Evolutionary conservation across 2,329 filamentous ascomycete genomes (phyloP), one percentile per base, ranked within the genome.

Genomic region (Penicillium decumbens): DNA sequence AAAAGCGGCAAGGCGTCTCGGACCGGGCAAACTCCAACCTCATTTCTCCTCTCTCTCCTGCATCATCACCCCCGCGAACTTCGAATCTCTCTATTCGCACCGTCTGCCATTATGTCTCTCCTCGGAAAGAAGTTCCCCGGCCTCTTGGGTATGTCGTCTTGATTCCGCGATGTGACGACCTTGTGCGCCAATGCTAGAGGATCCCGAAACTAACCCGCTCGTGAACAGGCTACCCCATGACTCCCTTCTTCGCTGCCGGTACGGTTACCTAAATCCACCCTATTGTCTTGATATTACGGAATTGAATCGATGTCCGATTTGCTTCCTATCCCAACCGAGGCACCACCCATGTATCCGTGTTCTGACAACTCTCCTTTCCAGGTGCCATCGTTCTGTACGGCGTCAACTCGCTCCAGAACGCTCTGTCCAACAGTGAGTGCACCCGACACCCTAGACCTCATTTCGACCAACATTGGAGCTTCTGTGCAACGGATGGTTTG

Each of bases 211-310:
- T 69, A 54, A 72, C 65, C 49, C 49, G 60, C 47, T 51, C 46
- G 29, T 50, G 39, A 68, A 72, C 70, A 97, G 92, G 89, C 78
- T 82, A 83, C 80, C 90, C 92, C 65, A 85, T 95, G 85, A 84
- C 83, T 73, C 92, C 92, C 64, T 97, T 97, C 83, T 93, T 91
- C 80, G 80, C 81, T 75, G 92, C 92, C 72, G 90, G 92, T 95
- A 93, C 71, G 88, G 80, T 40, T 46, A 53, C 41, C 41, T 24
- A 27, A 44, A 32, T 23, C 33, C 20, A 18, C 18, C n/a, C 40
- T 45, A 27, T 41, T 23, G 2, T 25, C 32, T 3, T 37, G 20
- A 40, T 30, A 3, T 2, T n/a, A 10, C 27, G 4, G 13, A 42
- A 13, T 15, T 24, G n/a, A 27, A 45, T 44, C 23, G 33, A 40